Evolutionary conservation across 1,139 yeast genomes (phyloP).

Genomic region (Wickerhamiella infanticola): DNA sequence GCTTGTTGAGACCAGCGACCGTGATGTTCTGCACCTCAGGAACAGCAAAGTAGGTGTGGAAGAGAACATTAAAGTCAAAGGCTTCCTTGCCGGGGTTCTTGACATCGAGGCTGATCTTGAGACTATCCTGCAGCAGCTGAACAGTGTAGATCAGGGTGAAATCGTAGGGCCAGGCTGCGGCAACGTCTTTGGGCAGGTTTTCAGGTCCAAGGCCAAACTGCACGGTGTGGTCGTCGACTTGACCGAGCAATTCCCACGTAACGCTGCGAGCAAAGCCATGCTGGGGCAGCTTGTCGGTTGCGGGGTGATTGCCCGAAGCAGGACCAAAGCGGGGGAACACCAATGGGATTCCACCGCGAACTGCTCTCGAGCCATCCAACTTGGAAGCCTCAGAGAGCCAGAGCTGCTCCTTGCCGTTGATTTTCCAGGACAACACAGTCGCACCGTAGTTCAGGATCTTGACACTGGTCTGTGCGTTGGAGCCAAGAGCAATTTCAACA

Average conservation of each 20-base stretch:
- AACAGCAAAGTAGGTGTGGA: conserved; percentile 77
- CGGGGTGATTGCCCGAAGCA: conserved; percentile 35
- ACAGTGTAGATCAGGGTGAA: conserved; percentile 66
- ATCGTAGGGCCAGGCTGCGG: conserved; percentile 49
- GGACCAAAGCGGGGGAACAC: conserved; percentile 86
- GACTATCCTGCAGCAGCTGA: conserved; percentile 35
- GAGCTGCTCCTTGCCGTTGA: conserved; percentile 54
- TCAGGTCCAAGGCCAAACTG: conserved; percentile 88
- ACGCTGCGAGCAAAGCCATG: conserved; percentile 92
- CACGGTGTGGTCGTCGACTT: conserved; percentile 50
- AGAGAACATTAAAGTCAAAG: conserved; percentile 84
- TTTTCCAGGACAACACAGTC: conserved; percentile 68
- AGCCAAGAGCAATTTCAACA: conserved; percentile 46
- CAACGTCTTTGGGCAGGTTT: conserved; percentile 41
- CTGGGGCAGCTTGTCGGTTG: conserved; percentile 54
- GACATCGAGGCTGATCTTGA: conserved; percentile 59
- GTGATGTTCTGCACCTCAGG: conserved; percentile 63
- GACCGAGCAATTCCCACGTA: conserved; percentile 86
- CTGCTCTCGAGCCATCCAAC: conserved; percentile 82
- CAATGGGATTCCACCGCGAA: conserved; percentile 91
- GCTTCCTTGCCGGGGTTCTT: conserved; percentile 45
- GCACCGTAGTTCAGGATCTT: conserved; percentile 77
- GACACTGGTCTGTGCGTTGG: conserved; percentile 38
- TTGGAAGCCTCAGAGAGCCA: conserved; percentile 54
- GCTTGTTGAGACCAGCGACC: conserved; percentile 64